Conservation (phyloP, 345 rosid genomes). For the Kandelia obovata region DNA sequence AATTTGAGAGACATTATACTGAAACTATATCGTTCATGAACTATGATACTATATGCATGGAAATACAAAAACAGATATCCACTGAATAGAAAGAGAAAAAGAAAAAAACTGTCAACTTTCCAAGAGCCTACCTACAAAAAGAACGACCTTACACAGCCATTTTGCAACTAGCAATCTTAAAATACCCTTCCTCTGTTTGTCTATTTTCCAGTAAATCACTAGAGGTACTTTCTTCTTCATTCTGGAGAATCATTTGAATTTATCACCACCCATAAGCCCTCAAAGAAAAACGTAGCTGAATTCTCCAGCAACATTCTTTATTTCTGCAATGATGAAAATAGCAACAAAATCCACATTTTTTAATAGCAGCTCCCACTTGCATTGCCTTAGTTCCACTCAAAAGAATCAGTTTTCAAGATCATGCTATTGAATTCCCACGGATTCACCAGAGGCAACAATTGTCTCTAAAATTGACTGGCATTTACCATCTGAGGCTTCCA, state of each 20-base stretch:
- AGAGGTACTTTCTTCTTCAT: background rate
- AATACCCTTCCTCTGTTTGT: too few relatives aligned
- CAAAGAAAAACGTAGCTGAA: background rate
- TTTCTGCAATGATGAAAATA: background rate
- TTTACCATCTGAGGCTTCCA: slow-evolving; percentile 44
- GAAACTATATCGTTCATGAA: too few relatives aligned
- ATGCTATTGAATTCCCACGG: slow-evolving; percentile 26
- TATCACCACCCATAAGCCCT: slow-evolving; percentile 5
- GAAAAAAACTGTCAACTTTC: too few relatives aligned
- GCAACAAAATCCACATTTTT: slow-evolving; percentile 13
- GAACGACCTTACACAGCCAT: too few relatives aligned
- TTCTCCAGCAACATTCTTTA: background rate
- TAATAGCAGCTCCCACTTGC: slow-evolving; percentile 1
- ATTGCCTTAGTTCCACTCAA: slow-evolving; percentile 2
- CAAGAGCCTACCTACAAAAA: too few relatives aligned
- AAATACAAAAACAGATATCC: too few relatives aligned
- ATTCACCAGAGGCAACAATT: slow-evolving; percentile 26
- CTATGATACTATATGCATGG: too few relatives aligned
- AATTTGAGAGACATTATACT: too few relatives aligned
- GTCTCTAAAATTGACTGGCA: slow-evolving; percentile 49
- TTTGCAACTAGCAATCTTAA: too few relatives aligned
- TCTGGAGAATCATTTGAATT: slow-evolving; percentile 14
- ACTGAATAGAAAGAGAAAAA: too few relatives aligned
- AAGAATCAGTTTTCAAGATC: slow-evolving; percentile 15
- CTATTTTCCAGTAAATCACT: background rate